Conservation (phyloP, 768 basidiomycete species). For the Fistulinella prunicolor region DNA sequence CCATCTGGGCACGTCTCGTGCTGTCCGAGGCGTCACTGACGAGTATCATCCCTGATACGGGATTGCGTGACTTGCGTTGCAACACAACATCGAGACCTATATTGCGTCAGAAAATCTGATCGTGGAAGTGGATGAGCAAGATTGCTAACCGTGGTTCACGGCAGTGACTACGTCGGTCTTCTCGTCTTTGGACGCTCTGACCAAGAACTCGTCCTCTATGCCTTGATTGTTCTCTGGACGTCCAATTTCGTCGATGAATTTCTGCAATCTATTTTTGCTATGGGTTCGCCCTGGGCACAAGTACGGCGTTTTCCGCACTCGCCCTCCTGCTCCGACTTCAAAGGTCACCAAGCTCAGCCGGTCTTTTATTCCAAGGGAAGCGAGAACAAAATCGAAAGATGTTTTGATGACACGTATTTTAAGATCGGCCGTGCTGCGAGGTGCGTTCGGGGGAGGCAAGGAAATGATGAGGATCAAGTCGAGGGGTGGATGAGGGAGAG, state of each 20-base stretch:
- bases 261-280: slow-evolving; percentile 66
- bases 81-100: slow-evolving; percentile 88
- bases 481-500: slow-evolving; percentile 81
- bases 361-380: slow-evolving; percentile 72
- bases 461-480: slow-evolving; percentile 93
- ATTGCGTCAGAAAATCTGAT: background rate
- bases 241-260: slow-evolving; percentile 74
- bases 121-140: background rate
- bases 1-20: slow-evolving; percentile 95
- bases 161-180: slow-evolving; percentile 97
- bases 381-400: slow-evolving; percentile 83
- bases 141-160: slow-evolving; percentile 80
- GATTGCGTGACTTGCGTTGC: slow-evolving; percentile 90
- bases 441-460: slow-evolving; percentile 68
- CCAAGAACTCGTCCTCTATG: slow-evolving; percentile 64
- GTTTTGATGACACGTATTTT: slow-evolving; percentile 88
- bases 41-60: slow-evolving; percentile 87
- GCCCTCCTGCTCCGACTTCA: slow-evolving; percentile 79
- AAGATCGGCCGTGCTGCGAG: slow-evolving; percentile 76
- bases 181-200: slow-evolving; percentile 80
- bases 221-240: slow-evolving; percentile 39
- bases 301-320: slow-evolving; percentile 93
- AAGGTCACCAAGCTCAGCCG: slow-evolving; percentile 90
- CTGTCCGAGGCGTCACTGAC: slow-evolving; percentile 92
- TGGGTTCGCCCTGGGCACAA: slow-evolving; percentile 65